These are phyloP conservation scores for Cystobasidiaceae sp. DNA, from an alignment of 1,284 basidiomycete species.

Conservation along the genomic window DNA sequence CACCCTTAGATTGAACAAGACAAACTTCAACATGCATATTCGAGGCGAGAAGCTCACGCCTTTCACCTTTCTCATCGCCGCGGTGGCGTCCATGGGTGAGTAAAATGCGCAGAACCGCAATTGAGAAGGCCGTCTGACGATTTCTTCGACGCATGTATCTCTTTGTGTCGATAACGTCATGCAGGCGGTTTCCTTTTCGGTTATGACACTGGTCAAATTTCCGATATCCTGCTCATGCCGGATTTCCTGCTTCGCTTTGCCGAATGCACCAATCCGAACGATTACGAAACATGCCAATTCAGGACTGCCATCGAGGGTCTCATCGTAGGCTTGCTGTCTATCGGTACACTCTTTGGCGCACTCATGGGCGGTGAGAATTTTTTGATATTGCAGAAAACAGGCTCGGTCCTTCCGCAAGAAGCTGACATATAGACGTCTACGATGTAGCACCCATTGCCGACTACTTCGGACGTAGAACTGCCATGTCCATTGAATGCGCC, in stretches of 20 bases:
- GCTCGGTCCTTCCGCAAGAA: not conserved
- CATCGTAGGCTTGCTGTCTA: conserved; percentile 61
- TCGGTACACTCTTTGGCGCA: conserved; percentile 42
- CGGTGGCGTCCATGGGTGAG: conserved; percentile 26
- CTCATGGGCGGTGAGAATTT: conserved; percentile 51
- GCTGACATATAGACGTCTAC: conserved; percentile 29
- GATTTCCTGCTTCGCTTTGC: conserved; percentile 65
- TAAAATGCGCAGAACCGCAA: not conserved
- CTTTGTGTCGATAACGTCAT: too few relatives aligned
- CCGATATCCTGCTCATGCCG: conserved; percentile 52
- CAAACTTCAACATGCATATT: conserved; percentile 26
- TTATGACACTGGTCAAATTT: conserved; percentile 34
- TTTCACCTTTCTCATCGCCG: conserved; percentile 24
- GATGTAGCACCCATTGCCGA: conserved; percentile 62
- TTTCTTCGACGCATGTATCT: too few relatives aligned
- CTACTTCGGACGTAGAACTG: conserved; percentile 61
- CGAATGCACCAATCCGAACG: conserved; percentile 53
- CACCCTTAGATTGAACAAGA: not conserved
- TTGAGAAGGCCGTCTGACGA: not conserved
- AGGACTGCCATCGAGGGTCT: conserved; percentile 49
- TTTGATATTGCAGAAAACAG: conserved; percentile 26
- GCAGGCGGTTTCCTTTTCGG: conserved; percentile 30
- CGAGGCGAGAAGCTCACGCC: conserved; percentile 31
- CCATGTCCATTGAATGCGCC: conserved; percentile 63
- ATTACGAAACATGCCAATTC: conserved; percentile 41